Conservation (phyloP, 306 rosid genomes). For the Cucumis hystrix region DNA sequence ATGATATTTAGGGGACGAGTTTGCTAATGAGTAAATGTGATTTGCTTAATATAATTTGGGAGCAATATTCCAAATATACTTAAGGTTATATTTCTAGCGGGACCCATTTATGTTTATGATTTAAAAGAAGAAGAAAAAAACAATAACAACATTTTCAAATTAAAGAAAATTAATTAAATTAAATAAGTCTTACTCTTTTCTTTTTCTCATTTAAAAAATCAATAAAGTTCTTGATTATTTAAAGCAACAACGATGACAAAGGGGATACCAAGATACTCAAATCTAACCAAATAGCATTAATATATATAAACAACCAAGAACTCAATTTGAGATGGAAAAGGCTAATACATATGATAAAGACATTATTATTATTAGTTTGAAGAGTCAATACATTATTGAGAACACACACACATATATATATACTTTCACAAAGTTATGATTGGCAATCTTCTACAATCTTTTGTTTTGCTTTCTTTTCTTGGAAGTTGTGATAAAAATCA, state of each 20-base stretch:
- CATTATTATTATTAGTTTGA: background rate
- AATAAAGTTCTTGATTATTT: too few relatives aligned
- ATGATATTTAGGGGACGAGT: too few relatives aligned
- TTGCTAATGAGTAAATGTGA: too few relatives aligned
- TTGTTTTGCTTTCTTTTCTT: slow-evolving; percentile 3
- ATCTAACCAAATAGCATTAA: background rate
- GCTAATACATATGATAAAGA: background rate
- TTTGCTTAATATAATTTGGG: too few relatives aligned
- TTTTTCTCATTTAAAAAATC: too few relatives aligned
- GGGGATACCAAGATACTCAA: background rate
- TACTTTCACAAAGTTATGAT: background rate
- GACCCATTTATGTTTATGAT: too few relatives aligned
- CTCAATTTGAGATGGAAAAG: background rate
- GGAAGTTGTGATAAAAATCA: slow-evolving; percentile 6
- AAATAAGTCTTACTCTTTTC: too few relatives aligned
- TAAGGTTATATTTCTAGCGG: too few relatives aligned
- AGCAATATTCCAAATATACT: too few relatives aligned
- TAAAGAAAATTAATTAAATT: too few relatives aligned
- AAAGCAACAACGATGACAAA: background rate
- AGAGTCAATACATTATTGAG: background rate
- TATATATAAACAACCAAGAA: background rate
- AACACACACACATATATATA: background rate
- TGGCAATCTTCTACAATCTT: background rate
- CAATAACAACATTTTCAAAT: too few relatives aligned
- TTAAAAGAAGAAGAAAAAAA: too few relatives aligned